A percentile compares a stretch with the other conserved stretches of the same genome.
phyloP scores from a whole-genome alignment of 2,329 filamentous ascomycete species.

The Aspergillus puulaauensis region DNA sequence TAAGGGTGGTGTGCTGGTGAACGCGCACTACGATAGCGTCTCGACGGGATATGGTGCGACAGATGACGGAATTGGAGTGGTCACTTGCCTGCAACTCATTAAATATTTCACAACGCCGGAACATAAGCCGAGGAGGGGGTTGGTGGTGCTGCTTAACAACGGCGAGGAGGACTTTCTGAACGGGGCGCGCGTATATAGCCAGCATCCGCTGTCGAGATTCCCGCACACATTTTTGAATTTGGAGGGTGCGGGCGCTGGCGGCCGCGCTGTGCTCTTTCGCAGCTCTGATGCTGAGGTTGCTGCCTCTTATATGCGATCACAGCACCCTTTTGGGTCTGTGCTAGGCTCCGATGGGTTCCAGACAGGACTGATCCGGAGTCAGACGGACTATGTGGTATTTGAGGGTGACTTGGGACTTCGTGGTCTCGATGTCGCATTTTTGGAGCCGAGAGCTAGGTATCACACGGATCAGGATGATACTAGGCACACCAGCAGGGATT shows the following conservation, averaged over 20 bases:
- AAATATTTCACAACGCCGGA: slow-evolving; percentile 76
- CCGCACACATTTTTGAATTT: slow-evolving; percentile 90
- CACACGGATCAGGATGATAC: slow-evolving; percentile 89
- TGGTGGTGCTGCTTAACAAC: slow-evolving; percentile 89
- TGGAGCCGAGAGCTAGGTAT: slow-evolving; percentile 79
- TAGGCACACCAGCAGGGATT: slow-evolving; percentile 65
- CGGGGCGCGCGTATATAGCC: slow-evolving; percentile 79
- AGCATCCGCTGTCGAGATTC: slow-evolving; percentile 76
- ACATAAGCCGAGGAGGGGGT: slow-evolving; percentile 72
- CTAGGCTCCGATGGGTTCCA: slow-evolving; percentile 83
- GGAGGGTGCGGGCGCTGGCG: slow-evolving; percentile 90
- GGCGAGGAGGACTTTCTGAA: slow-evolving; percentile 92
- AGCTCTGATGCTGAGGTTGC: slow-evolving; percentile 86
- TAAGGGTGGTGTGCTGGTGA: slow-evolving; percentile 81
- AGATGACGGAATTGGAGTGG: slow-evolving; percentile 86
- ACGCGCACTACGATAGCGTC: slow-evolving; percentile 93
- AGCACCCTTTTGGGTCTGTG: slow-evolving; percentile 80
- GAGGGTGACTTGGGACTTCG: slow-evolving; percentile 74
- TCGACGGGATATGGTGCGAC: slow-evolving; percentile 91
- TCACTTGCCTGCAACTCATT: slow-evolving; percentile 81
- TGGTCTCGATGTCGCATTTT: slow-evolving; percentile 90
- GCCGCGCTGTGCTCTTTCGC: slow-evolving; percentile 82
- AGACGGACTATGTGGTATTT: slow-evolving; percentile 88
- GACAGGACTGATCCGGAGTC: slow-evolving; percentile 72
- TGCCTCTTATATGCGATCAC: slow-evolving; percentile 68